These are phyloP conservation scores for Quercus ilex DNA, from an alignment of 306 rosid species.

Conservation along the genomic window DNA sequence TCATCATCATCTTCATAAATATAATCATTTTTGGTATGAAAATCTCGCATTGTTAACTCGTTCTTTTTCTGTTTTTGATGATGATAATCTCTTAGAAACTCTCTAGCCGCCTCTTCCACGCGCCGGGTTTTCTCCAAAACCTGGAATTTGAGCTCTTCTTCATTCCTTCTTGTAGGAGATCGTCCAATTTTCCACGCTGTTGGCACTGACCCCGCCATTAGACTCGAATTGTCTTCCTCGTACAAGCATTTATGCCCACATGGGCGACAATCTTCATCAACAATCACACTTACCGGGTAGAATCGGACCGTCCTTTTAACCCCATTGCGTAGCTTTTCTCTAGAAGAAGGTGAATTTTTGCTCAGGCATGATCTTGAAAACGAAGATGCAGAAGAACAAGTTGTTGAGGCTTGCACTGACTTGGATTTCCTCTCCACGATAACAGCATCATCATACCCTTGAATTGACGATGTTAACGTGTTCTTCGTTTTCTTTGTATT, in stretches of 20 bases:
- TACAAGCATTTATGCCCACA: slow-evolving; percentile 61
- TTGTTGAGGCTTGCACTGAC: slow-evolving; percentile 39
- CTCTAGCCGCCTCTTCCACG: slow-evolving; percentile 47
- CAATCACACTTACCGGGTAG: slow-evolving; percentile 74
- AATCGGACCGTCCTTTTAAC: slow-evolving; percentile 70
- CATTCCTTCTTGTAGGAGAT: slow-evolving; percentile 26
- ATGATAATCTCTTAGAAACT: slow-evolving; percentile 46
- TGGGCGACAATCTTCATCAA: slow-evolving; percentile 59
- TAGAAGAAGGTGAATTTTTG: slow-evolving; percentile 54
- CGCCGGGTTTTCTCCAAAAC: slow-evolving; percentile 30
- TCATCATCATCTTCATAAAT: slow-evolving; percentile 44
- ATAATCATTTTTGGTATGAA: background rate
- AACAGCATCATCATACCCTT: slow-evolving; percentile 12
- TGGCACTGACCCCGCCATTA: slow-evolving; percentile 41
- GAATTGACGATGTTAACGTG: background rate
- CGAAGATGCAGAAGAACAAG: slow-evolving; percentile 81
- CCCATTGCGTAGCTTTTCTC: slow-evolving; percentile 44
- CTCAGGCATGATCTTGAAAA: slow-evolving; percentile 80
- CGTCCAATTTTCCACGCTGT: slow-evolving; percentile 64
- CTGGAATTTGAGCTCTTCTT: slow-evolving; percentile 23
- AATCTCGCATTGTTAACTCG: slow-evolving; percentile 35
- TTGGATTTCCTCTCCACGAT: slow-evolving; percentile 31
- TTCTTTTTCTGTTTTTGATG: slow-evolving; percentile 44
- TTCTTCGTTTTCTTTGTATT: slow-evolving; percentile 30
- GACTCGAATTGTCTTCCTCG: slow-evolving; percentile 28